Evolutionary conservation across 805 yeast genomes (phyloP), one percentile per base, ranked within the genome.

Genomic region (Lipomyces sp.): DNA sequence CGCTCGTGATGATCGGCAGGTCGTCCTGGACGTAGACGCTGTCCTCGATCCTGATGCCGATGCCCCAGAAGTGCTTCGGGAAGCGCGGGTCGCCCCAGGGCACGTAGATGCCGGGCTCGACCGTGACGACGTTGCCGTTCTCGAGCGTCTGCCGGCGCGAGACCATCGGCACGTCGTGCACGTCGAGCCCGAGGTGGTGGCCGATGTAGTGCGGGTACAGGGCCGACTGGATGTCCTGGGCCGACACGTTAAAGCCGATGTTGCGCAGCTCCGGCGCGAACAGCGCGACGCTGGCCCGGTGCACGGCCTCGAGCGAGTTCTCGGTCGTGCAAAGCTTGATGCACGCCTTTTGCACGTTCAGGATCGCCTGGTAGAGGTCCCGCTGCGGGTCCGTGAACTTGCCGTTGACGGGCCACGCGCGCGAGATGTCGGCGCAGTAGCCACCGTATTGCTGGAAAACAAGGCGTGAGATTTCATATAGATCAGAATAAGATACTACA

Each of bases 31-130:
- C 79, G 0, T 84, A 95, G 33, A 91, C 77, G 66, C 93, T 90
- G 70, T 93, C 99, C 68, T 93, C 99, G 29, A 93, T 85, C 61
- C 99, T 80, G 23, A 93, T 85, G 1, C 98, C 99, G 44, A 93
- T 83, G 28, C 90, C 90, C 63, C 86, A 83, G 71, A 79, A 91
- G 60, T 80, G 80, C 55, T 77, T 74, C 21, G 98, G 98, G 76
- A 83, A 91, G 51, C 72, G 73, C 23, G 64, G 59, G 47, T 77
- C 81, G 59, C 74, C 74, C 58, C 78, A 74, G 1, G 98, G 98
- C 38, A 95, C 78, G 65, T 93, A 93, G 26, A 93, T 76, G 24
- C 98, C 99, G 0, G 98, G 98, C 66, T 95, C 99, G 22, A 95
- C 81, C 1, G 99, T 93, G 42, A 93, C 74, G 3, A 91, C 97